Evolutionary conservation across 306 rosid genomes (phyloP).

Genomic region (Vigna unguiculata): DNA sequence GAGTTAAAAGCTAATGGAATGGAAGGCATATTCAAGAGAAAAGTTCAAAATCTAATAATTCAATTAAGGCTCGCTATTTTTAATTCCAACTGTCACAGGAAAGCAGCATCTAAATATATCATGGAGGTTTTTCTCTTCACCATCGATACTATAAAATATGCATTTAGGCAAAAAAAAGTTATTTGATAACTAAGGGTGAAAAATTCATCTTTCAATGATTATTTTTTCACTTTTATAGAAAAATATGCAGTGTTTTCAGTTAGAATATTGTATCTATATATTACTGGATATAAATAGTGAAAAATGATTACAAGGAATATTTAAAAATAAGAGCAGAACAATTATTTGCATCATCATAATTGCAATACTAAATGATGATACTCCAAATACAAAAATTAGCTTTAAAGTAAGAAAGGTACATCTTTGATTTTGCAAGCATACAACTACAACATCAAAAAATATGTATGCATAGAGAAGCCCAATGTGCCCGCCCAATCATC

Average conservation of each 20-base stretch:
- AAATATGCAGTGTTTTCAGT: conserved; percentile 18
- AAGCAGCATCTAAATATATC: conserved; percentile 9
- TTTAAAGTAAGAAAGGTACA: conserved; percentile 36
- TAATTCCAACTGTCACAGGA: conserved; percentile 18
- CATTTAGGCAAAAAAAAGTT: conserved; percentile 17
- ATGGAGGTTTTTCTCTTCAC: conserved; percentile 28
- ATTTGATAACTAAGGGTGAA: conserved; percentile 6
- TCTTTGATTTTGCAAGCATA: conserved; percentile 27
- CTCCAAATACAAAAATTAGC: conserved; percentile 16
- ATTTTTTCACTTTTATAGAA: conserved; percentile 13
- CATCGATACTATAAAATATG: conserved; percentile 1
- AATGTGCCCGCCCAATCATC: conserved; percentile 38
- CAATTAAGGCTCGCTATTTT: conserved; percentile 29
- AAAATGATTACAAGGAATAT: conserved; percentile 9
- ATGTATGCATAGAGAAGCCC: conserved; percentile 17
- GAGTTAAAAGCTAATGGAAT: conserved; percentile 1
- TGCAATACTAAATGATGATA: conserved; percentile 9
- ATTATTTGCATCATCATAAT: conserved; percentile 13
- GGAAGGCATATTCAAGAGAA: conserved; percentile 24
- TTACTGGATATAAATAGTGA: conserved; percentile 25
- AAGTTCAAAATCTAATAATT: conserved; percentile 30
- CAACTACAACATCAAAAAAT: conserved; percentile 36
- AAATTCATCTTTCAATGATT: conserved; percentile 30
- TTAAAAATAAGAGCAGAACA: conserved; percentile 21
- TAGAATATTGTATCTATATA: neutral